phyloP scores from a whole-genome alignment of 768 basidiomycete species.

The Rhizopogon rudus region DNA sequence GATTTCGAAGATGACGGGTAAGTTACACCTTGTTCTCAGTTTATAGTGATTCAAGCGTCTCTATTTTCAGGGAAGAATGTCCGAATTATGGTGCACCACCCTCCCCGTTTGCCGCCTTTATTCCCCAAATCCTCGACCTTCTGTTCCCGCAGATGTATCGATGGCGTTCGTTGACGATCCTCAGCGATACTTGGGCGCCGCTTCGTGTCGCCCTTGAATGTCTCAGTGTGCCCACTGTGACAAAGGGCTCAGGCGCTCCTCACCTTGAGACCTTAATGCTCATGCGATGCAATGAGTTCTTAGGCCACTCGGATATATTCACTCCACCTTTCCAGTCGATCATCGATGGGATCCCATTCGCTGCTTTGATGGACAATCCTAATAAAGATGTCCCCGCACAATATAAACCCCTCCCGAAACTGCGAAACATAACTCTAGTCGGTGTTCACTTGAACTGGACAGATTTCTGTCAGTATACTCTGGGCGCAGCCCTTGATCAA shows the following conservation, averaged over 20 bases:
- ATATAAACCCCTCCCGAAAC: slow-evolving; percentile 30
- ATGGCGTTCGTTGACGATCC: slow-evolving; percentile 48
- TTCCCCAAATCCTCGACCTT: slow-evolving; percentile 28
- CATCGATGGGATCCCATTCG: slow-evolving; percentile 29
- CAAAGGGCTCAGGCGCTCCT: slow-evolving; percentile 25
- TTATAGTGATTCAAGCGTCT: background rate
- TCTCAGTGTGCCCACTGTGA: slow-evolving; percentile 32
- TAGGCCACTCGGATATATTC: slow-evolving; percentile 41
- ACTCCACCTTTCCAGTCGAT: slow-evolving; percentile 34
- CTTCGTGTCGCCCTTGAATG: slow-evolving; percentile 47
- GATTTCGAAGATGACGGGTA: slow-evolving; percentile 51
- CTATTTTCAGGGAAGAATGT: slow-evolving; percentile 4
- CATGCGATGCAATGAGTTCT: slow-evolving; percentile 58
- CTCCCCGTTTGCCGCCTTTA: slow-evolving; percentile 6
- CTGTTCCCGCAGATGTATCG: slow-evolving; percentile 48
- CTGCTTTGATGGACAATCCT: slow-evolving; percentile 10
- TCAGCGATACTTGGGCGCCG: slow-evolving; percentile 54
- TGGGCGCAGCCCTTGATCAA: background rate
- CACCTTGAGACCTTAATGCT: slow-evolving; percentile 46
- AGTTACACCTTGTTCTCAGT: background rate
- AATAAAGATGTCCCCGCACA: slow-evolving; percentile 6
- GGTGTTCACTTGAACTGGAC: slow-evolving; percentile 58
- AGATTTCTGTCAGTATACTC: slow-evolving; percentile 29
- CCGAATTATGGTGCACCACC: background rate
- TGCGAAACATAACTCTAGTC: slow-evolving; percentile 44